A percentile compares a stretch with the other conserved stretches of the same genome.
phyloP scores from a whole-genome alignment of 139 green algal species.

The Chlamydomonas schloesseri region DNA sequence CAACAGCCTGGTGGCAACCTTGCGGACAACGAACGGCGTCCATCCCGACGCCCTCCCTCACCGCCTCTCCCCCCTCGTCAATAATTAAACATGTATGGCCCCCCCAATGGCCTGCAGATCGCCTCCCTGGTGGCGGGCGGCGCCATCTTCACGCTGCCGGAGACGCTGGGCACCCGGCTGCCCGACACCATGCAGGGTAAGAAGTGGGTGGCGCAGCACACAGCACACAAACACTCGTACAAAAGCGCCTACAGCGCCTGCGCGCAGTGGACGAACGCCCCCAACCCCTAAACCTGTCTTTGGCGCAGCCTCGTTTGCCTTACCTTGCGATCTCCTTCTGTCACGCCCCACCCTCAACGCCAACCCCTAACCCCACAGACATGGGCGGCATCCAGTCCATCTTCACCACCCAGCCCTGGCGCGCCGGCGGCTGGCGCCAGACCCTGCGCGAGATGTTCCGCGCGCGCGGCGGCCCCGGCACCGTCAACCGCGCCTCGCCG shows the following conservation, averaged over 20 bases:
- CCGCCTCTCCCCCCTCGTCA: too few species aligned
- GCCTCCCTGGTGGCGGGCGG: slow-evolving; percentile 46
- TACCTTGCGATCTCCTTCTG: too few species aligned
- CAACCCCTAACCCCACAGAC: too few species aligned
- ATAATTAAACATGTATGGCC: too few species aligned
- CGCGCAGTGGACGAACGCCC: too few species aligned
- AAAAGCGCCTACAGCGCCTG: too few species aligned
- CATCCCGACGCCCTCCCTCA: neutral
- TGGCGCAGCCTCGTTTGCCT: too few species aligned
- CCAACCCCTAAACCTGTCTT: too few species aligned
- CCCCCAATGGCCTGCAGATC: neutral
- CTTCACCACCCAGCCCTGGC: slow-evolving; percentile 55
- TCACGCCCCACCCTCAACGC: too few species aligned
- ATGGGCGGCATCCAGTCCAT: slow-evolving; percentile 60
- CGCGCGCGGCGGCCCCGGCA: neutral
- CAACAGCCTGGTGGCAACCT: too few species aligned
- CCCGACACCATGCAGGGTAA: slow-evolving; percentile 57
- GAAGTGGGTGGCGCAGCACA: neutral
- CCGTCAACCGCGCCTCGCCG: neutral
- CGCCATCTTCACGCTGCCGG: slow-evolving; percentile 64
- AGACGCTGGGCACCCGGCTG: slow-evolving; percentile 61
- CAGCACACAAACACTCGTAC: too few species aligned
- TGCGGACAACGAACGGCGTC: too few species aligned
- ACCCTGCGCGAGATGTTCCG: slow-evolving; percentile 37
- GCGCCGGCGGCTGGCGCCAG: slow-evolving; percentile 29